phyloP scores from a whole-genome alignment of 1,139 yeast species.

The Entelexis sorbosivorans region DNA sequence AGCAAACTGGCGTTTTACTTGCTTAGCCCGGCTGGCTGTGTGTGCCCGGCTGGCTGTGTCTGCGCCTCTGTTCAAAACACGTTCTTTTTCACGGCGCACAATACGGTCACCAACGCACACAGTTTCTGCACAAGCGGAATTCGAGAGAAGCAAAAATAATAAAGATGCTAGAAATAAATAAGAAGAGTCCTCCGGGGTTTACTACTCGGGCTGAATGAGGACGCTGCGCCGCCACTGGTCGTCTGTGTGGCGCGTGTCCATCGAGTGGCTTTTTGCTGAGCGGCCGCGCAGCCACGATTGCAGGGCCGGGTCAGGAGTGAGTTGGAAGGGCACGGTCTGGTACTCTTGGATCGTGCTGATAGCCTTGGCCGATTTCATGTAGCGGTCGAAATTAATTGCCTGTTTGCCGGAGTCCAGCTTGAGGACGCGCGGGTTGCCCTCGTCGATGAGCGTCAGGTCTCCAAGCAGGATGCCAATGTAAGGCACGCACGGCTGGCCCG shows the following conservation, averaged over 20 bases:
- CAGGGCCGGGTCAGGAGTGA: slow-evolving; percentile 24
- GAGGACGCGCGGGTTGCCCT: slow-evolving; percentile 62
- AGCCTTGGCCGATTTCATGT: slow-evolving; percentile 58
- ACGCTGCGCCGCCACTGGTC: slow-evolving; percentile 33
- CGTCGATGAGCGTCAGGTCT: slow-evolving; percentile 77
- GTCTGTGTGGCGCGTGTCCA: slow-evolving; percentile 28
- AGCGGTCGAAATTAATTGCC: slow-evolving; percentile 73
- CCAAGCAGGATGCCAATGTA: slow-evolving; percentile 74
- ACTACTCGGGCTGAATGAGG: slow-evolving; percentile 29
- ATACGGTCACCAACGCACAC: too few relatives aligned
- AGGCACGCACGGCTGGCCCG: slow-evolving; percentile 67
- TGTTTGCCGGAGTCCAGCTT: slow-evolving; percentile 28
- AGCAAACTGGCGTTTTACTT: too few relatives aligned
- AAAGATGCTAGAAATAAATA: slow-evolving; percentile 6
- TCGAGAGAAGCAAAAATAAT: neutral
- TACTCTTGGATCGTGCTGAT: slow-evolving; percentile 69
- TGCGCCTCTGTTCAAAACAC: too few relatives aligned
- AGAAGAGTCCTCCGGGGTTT: neutral
- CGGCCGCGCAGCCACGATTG: slow-evolving; percentile 32
- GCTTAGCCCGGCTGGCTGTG: too few relatives aligned
- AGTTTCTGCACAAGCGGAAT: too few relatives aligned
- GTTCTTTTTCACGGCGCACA: too few relatives aligned
- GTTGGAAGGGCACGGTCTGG: slow-evolving; percentile 43
- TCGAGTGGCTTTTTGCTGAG: slow-evolving; percentile 29
- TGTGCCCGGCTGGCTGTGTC: too few relatives aligned